These are phyloP conservation scores for Paraleonurus japonicus DNA, from an alignment of 257 asterid species.

Conservation along the genomic window DNA sequence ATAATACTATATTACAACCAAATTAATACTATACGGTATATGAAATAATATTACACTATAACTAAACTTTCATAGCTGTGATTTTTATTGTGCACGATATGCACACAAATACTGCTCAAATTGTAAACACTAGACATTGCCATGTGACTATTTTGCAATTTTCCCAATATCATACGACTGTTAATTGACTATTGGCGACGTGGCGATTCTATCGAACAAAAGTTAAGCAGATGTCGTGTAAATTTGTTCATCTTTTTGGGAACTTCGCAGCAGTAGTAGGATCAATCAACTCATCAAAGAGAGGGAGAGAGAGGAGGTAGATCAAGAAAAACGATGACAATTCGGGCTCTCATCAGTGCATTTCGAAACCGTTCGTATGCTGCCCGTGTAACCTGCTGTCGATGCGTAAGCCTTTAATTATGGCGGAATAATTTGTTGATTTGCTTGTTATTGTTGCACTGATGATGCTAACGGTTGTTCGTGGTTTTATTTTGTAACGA, in stretches of 20 bases:
- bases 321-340: conserved; percentile 32
- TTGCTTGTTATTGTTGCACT: not conserved
- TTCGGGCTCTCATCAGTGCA: conserved; percentile 46
- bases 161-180: too few species aligned
- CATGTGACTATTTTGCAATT: too few species aligned
- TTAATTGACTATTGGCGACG: not conserved
- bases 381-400: conserved; percentile 30
- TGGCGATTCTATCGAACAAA: conserved; percentile 14
- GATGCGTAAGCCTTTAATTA: conserved; percentile 74
- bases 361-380: conserved; percentile 40
- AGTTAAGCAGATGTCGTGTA: not conserved
- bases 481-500: not conserved
- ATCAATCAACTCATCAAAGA: too few species aligned
- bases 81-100: too few species aligned
- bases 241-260: not conserved
- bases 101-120: too few species aligned
- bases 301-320: too few species aligned
- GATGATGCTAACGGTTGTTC: not conserved
- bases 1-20: too few species aligned
- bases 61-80: too few species aligned
- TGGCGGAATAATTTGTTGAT: not conserved
- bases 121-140: too few species aligned
- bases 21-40: too few species aligned
- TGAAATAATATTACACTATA: too few species aligned
- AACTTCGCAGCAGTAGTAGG: not conserved